Conservation (phyloP, 2,329 filamentous ascomycete genomes). For the Cladosporium sp. region DNA sequence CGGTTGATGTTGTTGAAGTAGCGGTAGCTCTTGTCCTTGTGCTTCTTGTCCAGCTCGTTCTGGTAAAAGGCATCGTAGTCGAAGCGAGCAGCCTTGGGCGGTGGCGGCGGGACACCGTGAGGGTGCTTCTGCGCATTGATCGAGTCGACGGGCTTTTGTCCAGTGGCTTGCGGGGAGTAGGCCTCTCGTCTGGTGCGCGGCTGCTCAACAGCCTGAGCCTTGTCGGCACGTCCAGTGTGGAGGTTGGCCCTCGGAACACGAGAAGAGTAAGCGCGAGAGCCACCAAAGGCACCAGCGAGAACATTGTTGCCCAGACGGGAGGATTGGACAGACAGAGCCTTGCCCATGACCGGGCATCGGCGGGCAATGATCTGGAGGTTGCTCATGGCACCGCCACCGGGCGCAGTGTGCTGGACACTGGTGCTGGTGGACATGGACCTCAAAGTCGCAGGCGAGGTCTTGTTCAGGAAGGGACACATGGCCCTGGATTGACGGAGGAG, state of each 20-base stretch:
- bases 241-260: slow-evolving; percentile 72
- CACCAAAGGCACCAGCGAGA: slow-evolving; percentile 52
- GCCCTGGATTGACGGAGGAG: slow-evolving; percentile 92
- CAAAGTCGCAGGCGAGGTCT: slow-evolving; percentile 86
- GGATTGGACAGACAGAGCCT: slow-evolving; percentile 85
- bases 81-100: slow-evolving; percentile 63
- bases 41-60: slow-evolving; percentile 92
- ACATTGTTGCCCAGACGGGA: slow-evolving; percentile 49
- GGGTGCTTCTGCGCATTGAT: slow-evolving; percentile 29
- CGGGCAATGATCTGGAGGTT: slow-evolving; percentile 92
- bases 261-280: slow-evolving; percentile 64
- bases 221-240: slow-evolving; percentile 40
- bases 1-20: slow-evolving; percentile 99
- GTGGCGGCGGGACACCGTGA: slow-evolving; percentile 48
- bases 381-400: slow-evolving; percentile 89
- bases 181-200: slow-evolving; percentile 22
- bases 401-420: slow-evolving; percentile 65
- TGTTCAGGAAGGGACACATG: slow-evolving; percentile 96
- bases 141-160: slow-evolving; percentile 18
- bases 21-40: slow-evolving; percentile 98
- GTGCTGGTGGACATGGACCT: slow-evolving; percentile 80
- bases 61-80: slow-evolving; percentile 90
- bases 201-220: slow-evolving; percentile 54
- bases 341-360: slow-evolving; percentile 98
- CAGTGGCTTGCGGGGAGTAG: slow-evolving; percentile 9